Evolutionary conservation across 2,329 filamentous ascomycete species (phyloP), one percentile per base, ranked within the genome.

Genomic region (Pseudocercospora musae): DNA sequence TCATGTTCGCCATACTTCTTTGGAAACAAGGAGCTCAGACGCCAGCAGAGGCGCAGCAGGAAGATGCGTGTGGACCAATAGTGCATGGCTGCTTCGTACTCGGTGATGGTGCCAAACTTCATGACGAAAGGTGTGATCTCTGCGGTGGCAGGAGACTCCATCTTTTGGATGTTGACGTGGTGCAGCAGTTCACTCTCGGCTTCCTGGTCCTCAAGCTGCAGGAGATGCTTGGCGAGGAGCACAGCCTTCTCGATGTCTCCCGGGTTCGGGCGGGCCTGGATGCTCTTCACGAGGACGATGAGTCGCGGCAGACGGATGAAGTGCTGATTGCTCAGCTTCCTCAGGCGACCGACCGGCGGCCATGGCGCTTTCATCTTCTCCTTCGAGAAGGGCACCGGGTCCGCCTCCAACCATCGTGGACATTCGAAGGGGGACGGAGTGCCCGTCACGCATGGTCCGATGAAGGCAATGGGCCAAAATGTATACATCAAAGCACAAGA

Each of bases 401-500:
- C 63, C 20, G 57, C 54, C 7, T 66, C 33, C 20, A 66, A 49
- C 31, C 56, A 63, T 4, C 63, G 60, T n/a, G 63, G 55, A 10
- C 33, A 49, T 58, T 66, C 63, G 23, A 66, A 59, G 2, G 60
- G 60, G 23, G 63, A 66, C 18, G 63, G 58, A 1, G 46, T 44
- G 40, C 63, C 63, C 61, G 59, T 63, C 21, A 66, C 63, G 42
- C 63, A 66, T 2, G 63, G 63, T 15, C 63, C 63, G 55, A 66
- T 66, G 60, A 66, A 66, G 4, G 61, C 63, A 4, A 66, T 62
- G 0, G 63, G 54, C 63, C 63, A 66, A 42, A 66, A 66, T n/a
- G 56, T 57, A 40, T 66, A 66, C 15, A 63, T 57, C 25, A 66
- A 29, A 6, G 63, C 62, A 15, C 63, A 62, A 5, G 61, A 57